A percentile compares a stretch with the other conserved stretches of the same genome.
These are phyloP conservation scores for Rhodocollybia butyracea DNA, from an alignment of 768 basidiomycete species.

Conservation along the genomic window DNA sequence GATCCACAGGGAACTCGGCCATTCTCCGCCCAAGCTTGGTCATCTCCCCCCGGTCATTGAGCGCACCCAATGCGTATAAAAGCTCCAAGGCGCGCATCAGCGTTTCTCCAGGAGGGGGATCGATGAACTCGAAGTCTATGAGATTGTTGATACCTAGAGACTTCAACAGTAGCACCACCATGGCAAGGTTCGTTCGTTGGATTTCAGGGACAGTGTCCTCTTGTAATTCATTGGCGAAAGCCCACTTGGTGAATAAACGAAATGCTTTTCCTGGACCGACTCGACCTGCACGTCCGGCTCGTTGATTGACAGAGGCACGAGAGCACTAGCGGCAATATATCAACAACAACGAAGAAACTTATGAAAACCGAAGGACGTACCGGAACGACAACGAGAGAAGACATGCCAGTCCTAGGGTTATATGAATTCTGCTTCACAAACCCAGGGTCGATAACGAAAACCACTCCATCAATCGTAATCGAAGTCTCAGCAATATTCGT, in stretches of 20 bases:
- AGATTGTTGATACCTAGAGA: conserved; percentile 98
- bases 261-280: conserved; percentile 98
- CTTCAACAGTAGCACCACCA: conserved; percentile 93
- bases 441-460: conserved; percentile 98
- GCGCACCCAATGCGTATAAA: conserved; percentile 91
- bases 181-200: conserved; percentile 95
- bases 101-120: conserved; percentile 96
- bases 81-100: conserved; percentile 93
- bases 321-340: conserved; percentile 64
- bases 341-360: neutral
- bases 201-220: conserved; percentile 98
- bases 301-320: conserved; percentile 93
- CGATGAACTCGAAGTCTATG: conserved; percentile 97
- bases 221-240: conserved; percentile 92
- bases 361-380: conserved; percentile 35
- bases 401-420: conserved; percentile 98
- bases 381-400: conserved; percentile 91
- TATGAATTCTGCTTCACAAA: conserved; percentile 99
- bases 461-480: conserved; percentile 98
- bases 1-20: conserved; percentile 99
- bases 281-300: conserved; percentile 95
- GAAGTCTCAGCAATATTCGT: conserved; percentile 99
- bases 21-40: conserved; percentile 96
- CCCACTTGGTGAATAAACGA: conserved; percentile 99
- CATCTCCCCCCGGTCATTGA: conserved; percentile 94